Evolutionary conservation across 225 moss, liverwort and hornwort species (phyloP), one percentile per base, ranked within the genome.

Genomic region (Physcomitrium patens): DNA sequence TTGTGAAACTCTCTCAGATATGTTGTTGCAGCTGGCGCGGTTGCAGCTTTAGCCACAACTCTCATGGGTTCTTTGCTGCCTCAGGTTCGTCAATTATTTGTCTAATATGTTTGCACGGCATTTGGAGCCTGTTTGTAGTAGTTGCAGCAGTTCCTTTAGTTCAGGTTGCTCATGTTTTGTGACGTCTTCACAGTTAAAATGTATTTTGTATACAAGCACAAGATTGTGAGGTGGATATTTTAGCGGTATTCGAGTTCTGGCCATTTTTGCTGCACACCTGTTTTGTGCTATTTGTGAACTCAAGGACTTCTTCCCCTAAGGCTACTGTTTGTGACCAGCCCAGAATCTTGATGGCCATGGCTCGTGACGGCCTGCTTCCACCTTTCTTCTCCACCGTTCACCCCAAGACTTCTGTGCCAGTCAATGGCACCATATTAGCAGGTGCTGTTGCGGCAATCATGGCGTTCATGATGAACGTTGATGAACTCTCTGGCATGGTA

Each of bases 311-410:
- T 22, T 47, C 11, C 49, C 37, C 75, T 84, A 65, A 84, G 51
- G 61, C 46, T 84, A 63, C 73, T 81, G 60, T 83, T 77, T 76
- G 79, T 86, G 72, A n/a, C 48, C 92, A 99, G 99, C 99, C 99
- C 72, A 95, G 99, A 88, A 99, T 99, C 31, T 75, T 95, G 77
- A 93, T 99, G 99, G 99, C 99, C 13, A 99, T 99, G 99, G 87
- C 95, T 15, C 90, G 99, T 71, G 99, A 99, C 80, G 95, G 95
- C 18, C 83, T 99, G 73, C 85, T 99, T 18, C 99, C 99, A 6
- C 85, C 85, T 8, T 95, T 99, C 73, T 88, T 99, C 76, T 76
- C 93, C 23, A 76, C 67, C 19, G 54, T 99, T 10, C 88, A 93
- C 82, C 80, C 81, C 24, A 52, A 46, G 22, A 93, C 93, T 18